Evolutionary conservation across 2,329 filamentous ascomycete genomes (phyloP).

Genomic region (Domatiomyces catenatus): DNA sequence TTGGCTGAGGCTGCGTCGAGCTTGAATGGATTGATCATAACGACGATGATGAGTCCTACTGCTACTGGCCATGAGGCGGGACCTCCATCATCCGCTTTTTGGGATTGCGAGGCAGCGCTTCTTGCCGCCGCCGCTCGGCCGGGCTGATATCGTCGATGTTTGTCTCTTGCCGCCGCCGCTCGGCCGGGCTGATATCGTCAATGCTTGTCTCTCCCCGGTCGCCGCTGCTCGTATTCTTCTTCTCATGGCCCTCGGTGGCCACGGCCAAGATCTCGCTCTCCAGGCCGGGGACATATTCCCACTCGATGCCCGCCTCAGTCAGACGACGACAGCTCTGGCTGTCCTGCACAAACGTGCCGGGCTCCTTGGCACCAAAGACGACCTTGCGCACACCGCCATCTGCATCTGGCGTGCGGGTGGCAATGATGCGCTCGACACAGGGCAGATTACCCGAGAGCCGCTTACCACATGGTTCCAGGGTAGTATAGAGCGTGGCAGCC

Average conservation of each 20-base stretch:
- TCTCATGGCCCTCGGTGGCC: constrained; percentile 65
- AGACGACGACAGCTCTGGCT: constrained; percentile 62
- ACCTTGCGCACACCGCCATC: constrained; percentile 56
- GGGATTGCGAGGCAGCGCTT: constrained; percentile 26
- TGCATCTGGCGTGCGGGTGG: constrained; percentile 26
- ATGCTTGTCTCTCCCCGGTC: background rate
- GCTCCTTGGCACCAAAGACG: constrained; percentile 77
- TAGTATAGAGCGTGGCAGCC: constrained; percentile 62
- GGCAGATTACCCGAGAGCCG: constrained; percentile 32
- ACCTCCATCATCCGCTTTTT: constrained; percentile 34
- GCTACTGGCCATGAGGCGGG: background rate
- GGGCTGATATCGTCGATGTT: constrained; percentile 26
- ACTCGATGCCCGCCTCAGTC: constrained; percentile 55
- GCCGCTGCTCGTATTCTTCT: constrained; percentile 14
- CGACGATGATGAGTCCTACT: background rate
- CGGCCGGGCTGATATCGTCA: background rate
- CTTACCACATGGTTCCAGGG: constrained; percentile 49
- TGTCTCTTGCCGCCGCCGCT: constrained; percentile 13
- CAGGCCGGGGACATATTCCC: constrained; percentile 57
- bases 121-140: constrained; percentile 26
- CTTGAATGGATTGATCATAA: background rate
- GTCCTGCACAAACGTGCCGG: constrained; percentile 71
- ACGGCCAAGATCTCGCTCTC: constrained; percentile 68
- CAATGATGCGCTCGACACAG: constrained; percentile 61
- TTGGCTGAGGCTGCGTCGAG: too few relatives aligned